These are phyloP conservation scores for Hymenoscyphus salicellus DNA, from an alignment of 2,329 filamentous ascomycete genomes.

Conservation along the genomic window DNA sequence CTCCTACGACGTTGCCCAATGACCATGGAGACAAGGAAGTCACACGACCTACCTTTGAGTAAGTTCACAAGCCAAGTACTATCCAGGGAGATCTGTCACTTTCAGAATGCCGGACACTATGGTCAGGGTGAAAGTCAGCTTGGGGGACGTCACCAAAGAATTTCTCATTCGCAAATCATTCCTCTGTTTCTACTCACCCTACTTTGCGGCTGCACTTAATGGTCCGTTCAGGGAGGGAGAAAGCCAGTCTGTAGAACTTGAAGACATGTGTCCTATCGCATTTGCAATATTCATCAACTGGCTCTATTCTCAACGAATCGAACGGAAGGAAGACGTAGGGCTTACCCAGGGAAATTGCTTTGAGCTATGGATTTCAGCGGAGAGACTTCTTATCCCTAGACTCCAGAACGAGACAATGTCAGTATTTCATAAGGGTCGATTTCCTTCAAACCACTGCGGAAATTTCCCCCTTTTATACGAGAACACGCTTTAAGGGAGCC, in stretches of 20 bases:
- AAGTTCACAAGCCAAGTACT: no score
- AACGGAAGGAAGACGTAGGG: not conserved
- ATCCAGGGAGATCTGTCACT: not conserved
- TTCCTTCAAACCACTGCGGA: no score
- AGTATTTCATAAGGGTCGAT: not conserved
- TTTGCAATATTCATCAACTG: slow-evolving; percentile 1
- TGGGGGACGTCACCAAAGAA: not conserved
- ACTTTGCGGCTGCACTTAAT: slow-evolving; percentile 3
- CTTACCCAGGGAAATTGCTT: not conserved
- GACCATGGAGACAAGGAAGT: no score
- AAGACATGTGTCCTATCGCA: not conserved
- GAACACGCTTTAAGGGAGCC: slow-evolving; percentile 2
- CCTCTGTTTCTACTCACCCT: slow-evolving; percentile 4
- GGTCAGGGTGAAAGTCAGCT: not conserved
- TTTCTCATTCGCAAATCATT: not conserved
- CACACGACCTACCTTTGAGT: no score
- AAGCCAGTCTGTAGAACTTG: not conserved
- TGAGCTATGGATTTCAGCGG: not conserved
- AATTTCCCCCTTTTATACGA: not conserved
- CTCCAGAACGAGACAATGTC: not conserved
- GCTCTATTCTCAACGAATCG: not conserved
- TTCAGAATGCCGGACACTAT: not conserved
- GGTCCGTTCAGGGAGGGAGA: not conserved
- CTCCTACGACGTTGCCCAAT: no score
- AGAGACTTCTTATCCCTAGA: not conserved